These are phyloP conservation scores for Schizothecium vesticola DNA, from an alignment of 495 filamentous ascomycete genomes.

Conservation along the genomic window DNA sequence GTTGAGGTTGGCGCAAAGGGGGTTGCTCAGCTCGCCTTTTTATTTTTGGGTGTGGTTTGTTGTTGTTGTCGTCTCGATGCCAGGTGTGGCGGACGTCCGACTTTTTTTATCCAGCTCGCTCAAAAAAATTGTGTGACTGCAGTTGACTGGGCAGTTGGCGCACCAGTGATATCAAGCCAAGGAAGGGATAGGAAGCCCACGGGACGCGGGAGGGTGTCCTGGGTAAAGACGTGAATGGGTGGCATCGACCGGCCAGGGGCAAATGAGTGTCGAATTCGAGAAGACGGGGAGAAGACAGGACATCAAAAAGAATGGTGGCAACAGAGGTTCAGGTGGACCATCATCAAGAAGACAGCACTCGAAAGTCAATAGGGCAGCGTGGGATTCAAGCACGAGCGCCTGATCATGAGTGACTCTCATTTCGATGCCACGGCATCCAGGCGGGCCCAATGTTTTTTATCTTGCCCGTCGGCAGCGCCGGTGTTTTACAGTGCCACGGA, in stretches of 20 bases:
- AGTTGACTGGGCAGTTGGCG: too few relatives aligned
- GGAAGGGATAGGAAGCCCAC: neutral
- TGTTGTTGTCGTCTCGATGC: neutral
- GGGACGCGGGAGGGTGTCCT: neutral
- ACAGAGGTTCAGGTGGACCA: too few relatives aligned
- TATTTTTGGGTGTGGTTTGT: neutral
- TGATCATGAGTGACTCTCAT: slow-evolving; percentile 17
- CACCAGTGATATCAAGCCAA: neutral
- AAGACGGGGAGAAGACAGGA: neutral
- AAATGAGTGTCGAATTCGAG: neutral
- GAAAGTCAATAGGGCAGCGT: slow-evolving; percentile 1
- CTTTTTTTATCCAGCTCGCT: neutral
- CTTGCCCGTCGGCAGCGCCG: neutral
- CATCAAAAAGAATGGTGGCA: neutral
- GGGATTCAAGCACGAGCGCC: slow-evolving; percentile 3
- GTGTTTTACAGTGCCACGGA: slow-evolving; percentile 16
- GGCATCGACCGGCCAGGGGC: neutral
- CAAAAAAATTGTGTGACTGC: neutral
- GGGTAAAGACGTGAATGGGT: neutral
- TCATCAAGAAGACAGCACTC: neutral
- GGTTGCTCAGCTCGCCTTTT: neutral
- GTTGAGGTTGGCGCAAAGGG: neutral
- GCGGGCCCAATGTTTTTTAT: slow-evolving; percentile 4
- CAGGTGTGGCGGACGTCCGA: neutral
- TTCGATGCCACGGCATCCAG: slow-evolving; percentile 11